A percentile compares a stretch with the other conserved stretches of the same genome.
phyloP scores from a whole-genome alignment of 2,329 filamentous ascomycete species.

The Fusarium fracticaudum region DNA sequence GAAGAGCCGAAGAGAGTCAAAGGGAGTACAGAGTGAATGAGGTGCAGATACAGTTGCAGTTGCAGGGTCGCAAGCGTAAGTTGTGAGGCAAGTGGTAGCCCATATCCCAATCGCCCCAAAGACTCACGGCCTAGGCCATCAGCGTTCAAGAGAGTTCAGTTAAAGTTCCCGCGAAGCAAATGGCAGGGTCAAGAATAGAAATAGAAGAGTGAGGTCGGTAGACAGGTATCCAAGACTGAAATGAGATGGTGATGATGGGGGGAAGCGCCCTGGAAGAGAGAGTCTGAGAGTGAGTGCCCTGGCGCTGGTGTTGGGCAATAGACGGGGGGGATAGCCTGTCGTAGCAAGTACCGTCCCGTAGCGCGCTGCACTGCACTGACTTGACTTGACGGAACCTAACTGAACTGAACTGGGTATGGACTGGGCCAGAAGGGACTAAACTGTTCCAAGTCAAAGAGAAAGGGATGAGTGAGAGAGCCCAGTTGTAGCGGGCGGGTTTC shows the following conservation, averaged over 20 bases:
- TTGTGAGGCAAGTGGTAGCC: conserved; percentile 49
- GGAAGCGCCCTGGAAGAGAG: conserved; percentile 17
- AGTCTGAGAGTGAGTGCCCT: background rate
- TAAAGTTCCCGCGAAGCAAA: conserved; percentile 11
- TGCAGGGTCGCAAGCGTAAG: conserved; percentile 45
- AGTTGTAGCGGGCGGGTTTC: conserved; percentile 27
- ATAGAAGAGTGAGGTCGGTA: conserved; percentile 2
- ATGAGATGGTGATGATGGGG: conserved; percentile 35
- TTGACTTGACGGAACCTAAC: background rate
- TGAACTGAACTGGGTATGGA: background rate
- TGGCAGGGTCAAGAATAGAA: conserved; percentile 29
- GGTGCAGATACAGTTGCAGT: conserved; percentile 30
- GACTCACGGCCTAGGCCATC: conserved; percentile 49
- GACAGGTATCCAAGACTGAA: conserved; percentile 22
- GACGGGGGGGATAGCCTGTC: conserved; percentile 1
- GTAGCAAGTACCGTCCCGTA: conserved; percentile 24
- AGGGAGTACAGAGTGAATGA: conserved; percentile 37
- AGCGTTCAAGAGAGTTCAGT: conserved; percentile 32
- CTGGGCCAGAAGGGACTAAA: conserved; percentile 1
- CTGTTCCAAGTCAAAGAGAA: conserved; percentile 32
- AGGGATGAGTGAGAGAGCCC: conserved; percentile 21
- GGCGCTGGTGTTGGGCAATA: background rate
- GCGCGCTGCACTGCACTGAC: background rate
- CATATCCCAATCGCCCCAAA: conserved; percentile 53
- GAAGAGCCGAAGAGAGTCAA: conserved; percentile 31